phyloP scores from a whole-genome alignment of 257 asterid genomes.

The Nicotiana benthamiana region DNA sequence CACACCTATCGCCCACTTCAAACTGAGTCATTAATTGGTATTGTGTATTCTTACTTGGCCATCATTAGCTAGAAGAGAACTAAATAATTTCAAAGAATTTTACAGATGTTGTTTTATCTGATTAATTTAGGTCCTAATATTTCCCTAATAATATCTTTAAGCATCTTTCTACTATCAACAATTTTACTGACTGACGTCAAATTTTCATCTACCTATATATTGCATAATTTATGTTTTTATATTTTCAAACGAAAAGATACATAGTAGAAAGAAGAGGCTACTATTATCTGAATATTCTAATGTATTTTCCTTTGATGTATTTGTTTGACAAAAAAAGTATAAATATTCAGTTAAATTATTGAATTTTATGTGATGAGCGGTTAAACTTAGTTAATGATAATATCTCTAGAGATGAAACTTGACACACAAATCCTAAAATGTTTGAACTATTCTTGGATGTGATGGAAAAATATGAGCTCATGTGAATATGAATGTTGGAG shows the following conservation, averaged over 20 bases:
- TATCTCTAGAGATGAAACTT: no score
- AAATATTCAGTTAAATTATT: no score
- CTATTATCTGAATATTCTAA: background rate
- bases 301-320: background rate
- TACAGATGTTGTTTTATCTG: background rate
- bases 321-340: no score
- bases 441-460: no score
- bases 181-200: background rate
- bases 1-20: constrained; percentile 6
- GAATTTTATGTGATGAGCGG: no score
- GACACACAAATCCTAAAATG: no score
- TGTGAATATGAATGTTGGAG: no score
- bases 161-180: background rate
- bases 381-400: no score
- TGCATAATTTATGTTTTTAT: background rate
- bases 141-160: background rate
- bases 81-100: background rate
- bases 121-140: background rate
- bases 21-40: background rate
- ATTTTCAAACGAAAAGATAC: background rate
- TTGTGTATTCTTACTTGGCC: constrained; percentile 21
- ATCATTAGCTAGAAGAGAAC: constrained; percentile 13
- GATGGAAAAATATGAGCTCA: no score
- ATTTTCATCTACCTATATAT: background rate
- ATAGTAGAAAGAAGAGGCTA: background rate